Evolutionary conservation across 306 rosid genomes (phyloP).

Genomic region (Pueraria montana): DNA sequence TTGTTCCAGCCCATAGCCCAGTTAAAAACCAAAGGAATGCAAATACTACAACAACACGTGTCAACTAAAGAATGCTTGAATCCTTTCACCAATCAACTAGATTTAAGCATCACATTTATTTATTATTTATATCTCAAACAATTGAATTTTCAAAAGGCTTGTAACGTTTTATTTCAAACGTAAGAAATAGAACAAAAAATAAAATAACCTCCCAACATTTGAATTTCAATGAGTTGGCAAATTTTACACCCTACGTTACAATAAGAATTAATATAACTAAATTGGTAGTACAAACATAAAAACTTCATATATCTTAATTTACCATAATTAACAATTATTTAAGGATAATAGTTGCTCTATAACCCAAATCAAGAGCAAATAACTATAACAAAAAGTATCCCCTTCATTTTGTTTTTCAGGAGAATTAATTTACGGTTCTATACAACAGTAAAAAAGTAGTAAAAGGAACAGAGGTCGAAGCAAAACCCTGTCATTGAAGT

Average conservation of each 20-base stretch:
- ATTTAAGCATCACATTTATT: no score
- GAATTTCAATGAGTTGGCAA: neutral
- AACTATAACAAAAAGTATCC: neutral
- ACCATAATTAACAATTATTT: conserved; percentile 37
- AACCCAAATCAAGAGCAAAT: no score
- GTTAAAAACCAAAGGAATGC: no score
- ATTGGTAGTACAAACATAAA: neutral
- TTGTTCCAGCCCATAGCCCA: no score
- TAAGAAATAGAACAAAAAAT: no score
- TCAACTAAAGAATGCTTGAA: no score
- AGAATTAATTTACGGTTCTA: neutral
- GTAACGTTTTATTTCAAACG: neutral
- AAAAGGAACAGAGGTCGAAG: conserved; percentile 6
- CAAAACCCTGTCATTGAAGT: conserved; percentile 10
- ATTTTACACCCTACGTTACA: neutral
- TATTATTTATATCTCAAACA: no score
- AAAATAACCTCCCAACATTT: neutral
- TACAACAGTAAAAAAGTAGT: neutral
- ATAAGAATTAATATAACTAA: neutral
- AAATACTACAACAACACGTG: no score
- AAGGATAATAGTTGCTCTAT: no score
- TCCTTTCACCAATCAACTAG: no score
- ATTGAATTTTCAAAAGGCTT: no score
- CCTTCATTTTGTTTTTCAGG: conserved; percentile 32
- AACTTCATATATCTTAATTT: conserved; percentile 18